phyloP scores from a whole-genome alignment of 1,284 basidiomycete species.

The Malassezia yamatoensis region DNA sequence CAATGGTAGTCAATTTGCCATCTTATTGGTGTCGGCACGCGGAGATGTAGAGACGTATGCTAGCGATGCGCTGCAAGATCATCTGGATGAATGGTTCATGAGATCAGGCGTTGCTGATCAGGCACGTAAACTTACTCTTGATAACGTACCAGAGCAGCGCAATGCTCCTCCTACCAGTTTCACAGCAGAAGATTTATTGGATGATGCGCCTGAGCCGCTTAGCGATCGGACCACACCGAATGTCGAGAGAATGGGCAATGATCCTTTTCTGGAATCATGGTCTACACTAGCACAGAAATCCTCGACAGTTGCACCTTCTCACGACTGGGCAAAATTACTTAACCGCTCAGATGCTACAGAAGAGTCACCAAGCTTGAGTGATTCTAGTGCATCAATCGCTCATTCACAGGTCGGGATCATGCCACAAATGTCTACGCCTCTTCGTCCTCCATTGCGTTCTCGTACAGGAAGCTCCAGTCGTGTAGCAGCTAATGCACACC shows the following conservation, averaged over 20 bases:
- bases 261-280: constrained; percentile 15
- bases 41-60: constrained; percentile 54
- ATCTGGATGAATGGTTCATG: constrained; percentile 38
- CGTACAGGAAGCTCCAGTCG: neutral
- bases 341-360: neutral
- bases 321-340: neutral
- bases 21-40: constrained; percentile 52
- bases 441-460: neutral
- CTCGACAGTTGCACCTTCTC: neutral
- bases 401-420: neutral
- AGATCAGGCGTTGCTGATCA: constrained; percentile 37
- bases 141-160: neutral
- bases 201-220: neutral
- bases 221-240: neutral
- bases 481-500: constrained; percentile 3
- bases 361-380: neutral
- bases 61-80: constrained; percentile 48
- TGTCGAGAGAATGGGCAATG: neutral
- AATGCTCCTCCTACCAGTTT: neutral
- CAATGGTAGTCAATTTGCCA: constrained; percentile 54
- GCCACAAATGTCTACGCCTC: neutral
- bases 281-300: neutral
- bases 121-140: constrained; percentile 27
- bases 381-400: neutral
- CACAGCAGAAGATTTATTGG: neutral